Evolutionary conservation across 2,329 filamentous ascomycete species (phyloP), one percentile per base, ranked within the genome.

Genomic region (Sclerotiophoma versabilis): DNA sequence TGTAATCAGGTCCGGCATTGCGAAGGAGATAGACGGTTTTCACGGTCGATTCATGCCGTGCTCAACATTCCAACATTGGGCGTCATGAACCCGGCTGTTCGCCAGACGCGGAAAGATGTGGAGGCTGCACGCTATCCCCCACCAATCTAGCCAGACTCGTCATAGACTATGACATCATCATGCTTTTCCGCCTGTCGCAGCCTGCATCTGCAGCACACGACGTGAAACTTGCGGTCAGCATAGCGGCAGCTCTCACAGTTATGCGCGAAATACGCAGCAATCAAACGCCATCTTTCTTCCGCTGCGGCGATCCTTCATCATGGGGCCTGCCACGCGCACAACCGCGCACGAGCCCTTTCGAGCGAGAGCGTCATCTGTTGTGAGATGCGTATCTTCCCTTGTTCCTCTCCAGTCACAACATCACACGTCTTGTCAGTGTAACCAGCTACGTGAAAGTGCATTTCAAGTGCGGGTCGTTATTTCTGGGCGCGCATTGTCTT

Each of bases 301-400:
- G 58, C 55, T 47, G 38, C 41, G 62, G 39, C 52, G 62, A 64
- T 64, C 58, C 26, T 51, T 49, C 42, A 51, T 49, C 49, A 53
- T 42, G 57, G 53, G 45, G 38, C 38, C 53, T 49, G 37, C 44
- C 27, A 23, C 34, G 34, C 19, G 33, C 47, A 36, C 27, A 17
- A 33, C 22, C 37, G 37, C 34, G 48, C 49, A 52, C 56, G 50
- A 47, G 38, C 43, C 27, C 43, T 32, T 32, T 14, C 36, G 25
- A 39, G 45, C 45, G 34, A 26, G 44, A 63, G 60, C 60, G 64
- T 65, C 64, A 65, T 66, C 33, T 41, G 45, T 54, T 15, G 38
- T 36, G 33, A 15, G 37, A 10, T 49, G 41, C 34, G 8, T 41
- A 45, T 33, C 20, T 34, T 45, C 44, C 32, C 19, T 27, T 41